A percentile compares a stretch with the other conserved stretches of the same genome.
Conservation (phyloP, 2,329 filamentous ascomycete genomes). For the Aureobasidium pullulans region DNA sequence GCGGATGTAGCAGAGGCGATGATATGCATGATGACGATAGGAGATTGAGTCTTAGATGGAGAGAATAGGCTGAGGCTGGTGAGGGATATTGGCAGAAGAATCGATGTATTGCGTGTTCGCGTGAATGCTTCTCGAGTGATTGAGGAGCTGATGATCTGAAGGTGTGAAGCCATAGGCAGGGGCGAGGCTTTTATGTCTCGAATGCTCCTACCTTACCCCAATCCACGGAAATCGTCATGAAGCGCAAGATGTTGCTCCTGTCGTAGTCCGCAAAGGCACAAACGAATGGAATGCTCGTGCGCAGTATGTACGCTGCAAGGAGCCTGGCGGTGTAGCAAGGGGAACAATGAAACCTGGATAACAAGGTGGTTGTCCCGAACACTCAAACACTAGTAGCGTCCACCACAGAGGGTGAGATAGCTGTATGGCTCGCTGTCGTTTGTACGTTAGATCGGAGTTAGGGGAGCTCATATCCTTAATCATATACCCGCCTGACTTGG, state of each 20-base stretch:
- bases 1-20: slow-evolving; percentile 11
- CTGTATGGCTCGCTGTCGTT: background rate
- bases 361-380: background rate
- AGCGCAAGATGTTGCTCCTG: background rate
- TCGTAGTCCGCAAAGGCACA: background rate
- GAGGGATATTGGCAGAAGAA: background rate
- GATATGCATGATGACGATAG: slow-evolving; percentile 19
- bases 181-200: background rate
- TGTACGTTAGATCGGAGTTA: background rate
- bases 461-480: background rate
- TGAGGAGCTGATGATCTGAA: background rate
- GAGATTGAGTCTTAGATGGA: background rate
- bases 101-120: background rate
- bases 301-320: slow-evolving; percentile 5
- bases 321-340: background rate
- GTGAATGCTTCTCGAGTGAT: background rate
- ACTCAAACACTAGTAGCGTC: background rate
- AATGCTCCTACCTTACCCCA: background rate
- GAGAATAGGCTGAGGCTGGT: background rate
- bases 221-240: background rate
- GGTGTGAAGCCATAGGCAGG: background rate
- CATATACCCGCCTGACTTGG: background rate
- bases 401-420: background rate
- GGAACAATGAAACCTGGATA: background rate
- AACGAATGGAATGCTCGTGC: background rate